Base-by-base conservation (phyloP, 2,329 filamentous ascomycete species). In the Penicillium oxalicum region DNA sequence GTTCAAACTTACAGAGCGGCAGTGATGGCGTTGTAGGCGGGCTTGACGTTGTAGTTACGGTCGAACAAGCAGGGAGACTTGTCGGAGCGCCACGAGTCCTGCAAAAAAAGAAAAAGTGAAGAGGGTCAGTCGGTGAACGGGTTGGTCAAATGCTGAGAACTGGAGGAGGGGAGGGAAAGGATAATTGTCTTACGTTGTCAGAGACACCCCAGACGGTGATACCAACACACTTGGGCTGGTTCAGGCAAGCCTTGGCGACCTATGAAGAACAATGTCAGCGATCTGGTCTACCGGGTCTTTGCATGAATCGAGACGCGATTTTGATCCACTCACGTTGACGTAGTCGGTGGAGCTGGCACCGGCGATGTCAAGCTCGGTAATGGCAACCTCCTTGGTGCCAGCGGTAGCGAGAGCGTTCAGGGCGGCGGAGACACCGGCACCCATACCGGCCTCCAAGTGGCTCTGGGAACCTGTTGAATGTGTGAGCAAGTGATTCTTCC, bases 331-430 rank as follows among this genome's bases (percentile, higher is more conserved):
- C 13, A 65, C 72, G 37, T 76, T 74, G n/a, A 75, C 66, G 59
- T 84, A 87, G 63, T 86, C 83, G 18, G 67, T 66, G 4, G 75
- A 56, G 13, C 75, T 70, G 6, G 79, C 81, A 18, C 72, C 70
- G 44, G 77, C 75, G 59, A 88, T 86, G 60, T 88, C 85, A 24
- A 86, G 74, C 69, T 86, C 83, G 1, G 83, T 86, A 42, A 86
- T 74, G 5, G 83, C 82, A 29, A 84, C 76, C 60, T 86, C 81
- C 40, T 66, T 67, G 13, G 73, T 65, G 11, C 74, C 76, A 5
- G 75, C 70, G 9, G 62, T 66, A 29, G 78, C 80, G 13, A 84
- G 73, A 0, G 71, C 69, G 58, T 75, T 70, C 49, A 86, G 70
- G 18, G 80, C 68, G 47, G 77, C 40, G 34, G 40, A 9, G 26